Evolutionary conservation across 768 basidiomycete genomes (phyloP).

Genomic region (Phylloporus sp.): DNA sequence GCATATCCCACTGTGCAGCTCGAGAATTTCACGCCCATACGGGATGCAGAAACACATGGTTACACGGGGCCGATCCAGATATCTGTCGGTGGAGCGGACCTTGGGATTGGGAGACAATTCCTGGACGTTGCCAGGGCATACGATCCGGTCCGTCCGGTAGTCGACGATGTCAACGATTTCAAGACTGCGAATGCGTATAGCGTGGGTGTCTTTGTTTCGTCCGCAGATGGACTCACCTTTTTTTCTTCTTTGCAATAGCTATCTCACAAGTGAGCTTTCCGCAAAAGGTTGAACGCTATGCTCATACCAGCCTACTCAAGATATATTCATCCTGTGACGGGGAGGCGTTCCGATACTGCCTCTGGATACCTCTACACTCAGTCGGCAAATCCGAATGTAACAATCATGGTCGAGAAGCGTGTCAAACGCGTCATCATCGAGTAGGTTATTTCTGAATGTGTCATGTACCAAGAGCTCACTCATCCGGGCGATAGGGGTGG

Average conservation of each 20-base stretch:
- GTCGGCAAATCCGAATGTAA: neutral
- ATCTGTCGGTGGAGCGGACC: neutral
- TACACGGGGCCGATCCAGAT: neutral
- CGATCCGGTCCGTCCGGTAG: neutral
- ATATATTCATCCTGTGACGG: conserved; percentile 1
- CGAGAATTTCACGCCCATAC: neutral
- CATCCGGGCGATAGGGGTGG: neutral
- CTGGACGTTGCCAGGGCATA: neutral
- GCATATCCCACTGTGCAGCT: neutral
- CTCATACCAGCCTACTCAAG: neutral
- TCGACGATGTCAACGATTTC: neutral
- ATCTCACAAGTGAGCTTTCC: neutral
- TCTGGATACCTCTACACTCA: conserved; percentile 2
- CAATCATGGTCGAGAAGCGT: neutral
- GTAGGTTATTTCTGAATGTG: neutral
- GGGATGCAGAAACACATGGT: neutral
- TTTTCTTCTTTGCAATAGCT: neutral
- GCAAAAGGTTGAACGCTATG: neutral
- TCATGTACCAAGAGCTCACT: neutral
- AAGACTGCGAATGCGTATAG: neutral
- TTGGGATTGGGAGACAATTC: neutral
- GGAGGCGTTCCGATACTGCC: conserved; percentile 3
- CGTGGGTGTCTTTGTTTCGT: neutral
- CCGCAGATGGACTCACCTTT: neutral
- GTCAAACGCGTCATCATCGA: conserved; percentile 6